Evolutionary conservation across 2,329 filamentous ascomycete species (phyloP), one percentile per base, ranked within the genome.

Genomic region (Exophiala phaeomuriformis): DNA sequence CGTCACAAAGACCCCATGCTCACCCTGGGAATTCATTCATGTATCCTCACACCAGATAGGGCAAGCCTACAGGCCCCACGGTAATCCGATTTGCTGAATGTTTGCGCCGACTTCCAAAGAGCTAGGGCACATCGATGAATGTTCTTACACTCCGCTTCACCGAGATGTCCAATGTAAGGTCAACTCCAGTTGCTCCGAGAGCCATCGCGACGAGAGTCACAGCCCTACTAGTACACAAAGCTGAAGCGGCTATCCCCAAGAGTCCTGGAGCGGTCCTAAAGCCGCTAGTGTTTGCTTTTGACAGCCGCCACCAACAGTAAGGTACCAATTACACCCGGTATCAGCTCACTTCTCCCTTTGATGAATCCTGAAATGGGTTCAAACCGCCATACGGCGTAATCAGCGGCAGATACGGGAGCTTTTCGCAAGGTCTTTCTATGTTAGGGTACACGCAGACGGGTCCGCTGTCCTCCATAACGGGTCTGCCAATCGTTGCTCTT

Each of bases 381-480:
- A 27, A 27, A 39, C 5, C 39, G 39, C 12, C 19, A 28, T 41
- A 32, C 19, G 44, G 12, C 31, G 28, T 28, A 27, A 19, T n/a
- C 8, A 36, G 32, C 28, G 35, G 4, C 7, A 10, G 32, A 35
- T 37, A 36, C 9, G 29, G 31, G 8, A 28, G 41, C n/a, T 12
- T 36, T 12, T 41, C 48, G 41, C 46, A 57, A 39, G 53, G 53
- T 12, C 32, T 29, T 12, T 9, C 32, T 36, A 32, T 31, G 28
- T 27, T 43, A 29, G 29, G 45, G 52, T 47, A 37, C 42, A 32
- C 46, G 37, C 33, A 51, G 42, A 33, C 31, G 53, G 53, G 35
- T 32, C 56, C 52, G 49, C 51, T 58, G 56, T 53, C 47, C 49
- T 44, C 30, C 40, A 41, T 41, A 50, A 56, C 53, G 46, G 54